Evolutionary conservation across 2,329 filamentous ascomycete genomes (phyloP), one percentile per base, ranked within the genome.

Genomic region (Coniochaeta sp.): DNA sequence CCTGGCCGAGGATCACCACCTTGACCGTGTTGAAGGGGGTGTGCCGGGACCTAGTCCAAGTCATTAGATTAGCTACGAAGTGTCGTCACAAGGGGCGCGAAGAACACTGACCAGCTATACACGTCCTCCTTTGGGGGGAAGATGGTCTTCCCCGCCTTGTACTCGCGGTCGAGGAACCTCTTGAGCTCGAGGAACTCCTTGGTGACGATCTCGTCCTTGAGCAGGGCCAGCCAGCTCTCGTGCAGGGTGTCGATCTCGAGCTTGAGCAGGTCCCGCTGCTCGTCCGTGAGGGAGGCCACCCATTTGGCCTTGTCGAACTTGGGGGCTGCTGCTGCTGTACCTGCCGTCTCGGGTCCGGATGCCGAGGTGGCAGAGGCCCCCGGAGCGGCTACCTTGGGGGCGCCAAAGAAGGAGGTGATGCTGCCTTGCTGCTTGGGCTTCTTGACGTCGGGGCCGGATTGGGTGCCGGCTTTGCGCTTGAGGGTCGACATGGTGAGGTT

Each of bases 231-330:
- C 93, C 95, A 99, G 77, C 89, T 96, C 62, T 93, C 90, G 71
- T 97, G 85, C 62, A 99, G 78, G 0, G 93, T 97, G 52, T 96
- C 86, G 66, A 99, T 96, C 77, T 99, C 95, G 44, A 99, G 82
- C 70, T 89, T 81, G 56, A 99, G 81, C 55, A 98, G 79, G 58
- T 88, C 81, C 70, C 86, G 91, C 74, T 97, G 91, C 76, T 99
- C 95, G 0, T 83, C 74, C 0, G 84, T 92, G 63, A 99, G 80
- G 60, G 84, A 83, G 22, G 85, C 84, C n/a, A 93, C 81, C 95
- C 95, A 99, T 74, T 89, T 91, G 54, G 85, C 85, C 79, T 96
- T 97, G 79, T 97, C 83, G 72, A 97, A 98, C 65, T 84, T 89
- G 17, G 19, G 19, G 26, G 4, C 60, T 72, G 64, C 5, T 74